Base-by-base conservation (phyloP, 345 rosid genomes). In the Psidium friedrichsthalianum region DNA sequence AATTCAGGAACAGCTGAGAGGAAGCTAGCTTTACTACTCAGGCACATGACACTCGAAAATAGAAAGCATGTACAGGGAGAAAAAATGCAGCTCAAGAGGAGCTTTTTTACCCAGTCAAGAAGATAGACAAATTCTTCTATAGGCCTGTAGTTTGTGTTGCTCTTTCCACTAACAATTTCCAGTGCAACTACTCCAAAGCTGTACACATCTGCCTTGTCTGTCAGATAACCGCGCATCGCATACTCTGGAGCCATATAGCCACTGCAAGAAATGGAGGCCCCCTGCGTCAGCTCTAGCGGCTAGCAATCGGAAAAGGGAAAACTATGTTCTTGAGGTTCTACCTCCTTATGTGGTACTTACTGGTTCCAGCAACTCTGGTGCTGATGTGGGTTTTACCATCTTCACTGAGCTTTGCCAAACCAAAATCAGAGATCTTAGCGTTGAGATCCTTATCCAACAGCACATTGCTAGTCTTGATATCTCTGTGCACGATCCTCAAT, bases 341-440 rank as follows among this genome's bases (percentile, higher is more conserved):
- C 51, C 51, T 53, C 29, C 74, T 58, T 44, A 18, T 5, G 61
- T 40, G 76, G 82, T 86, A 51, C 96, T 91, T 91, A 96, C 98
- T 88, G 15, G 99, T 96, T 88, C 99, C 98, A 7, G 99, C 98
- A 81, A 96, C 86, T 6, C 97, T 91, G 6, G 98, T 95, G 87
- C 99, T 96, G 88, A 95, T 93, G 90, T 96, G 99, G 82, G 96
- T 93, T 85, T 92, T 89, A 54, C 91, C 98, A 85, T 94, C 99
- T 85, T 96, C 97, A 57, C 91, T 91, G 12, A 96, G 92, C 94
- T 94, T 96, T 29, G 99, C 98, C 87, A 96, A 84, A 87, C 99
- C 99, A 85, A 96, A 96, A 87, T 96, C 98, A 49, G 99, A 96
- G 86, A 96, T 96, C 88, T 96, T 96, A 6, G 99, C 94, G 84